Base-by-base conservation (phyloP, 768 basidiomycete species). In the Auriculariales sp. region DNA sequence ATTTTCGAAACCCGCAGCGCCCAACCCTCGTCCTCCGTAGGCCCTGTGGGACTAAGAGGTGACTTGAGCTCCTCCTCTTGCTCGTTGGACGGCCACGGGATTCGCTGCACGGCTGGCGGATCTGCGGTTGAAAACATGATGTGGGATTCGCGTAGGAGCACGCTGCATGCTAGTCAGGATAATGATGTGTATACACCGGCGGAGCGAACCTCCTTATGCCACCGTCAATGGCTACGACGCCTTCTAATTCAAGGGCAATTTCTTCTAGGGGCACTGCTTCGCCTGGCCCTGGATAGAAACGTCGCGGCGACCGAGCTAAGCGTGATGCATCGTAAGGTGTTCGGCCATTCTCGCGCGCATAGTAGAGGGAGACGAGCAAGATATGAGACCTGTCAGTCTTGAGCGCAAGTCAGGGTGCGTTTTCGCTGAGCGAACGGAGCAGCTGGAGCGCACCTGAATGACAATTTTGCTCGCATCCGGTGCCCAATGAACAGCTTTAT, bases 351-450 rank as follows among this genome's bases (percentile, higher is more conserved):
- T 44, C 39, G 22, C 10, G 68, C 46, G 69, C 68, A 55, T 78
- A 75, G 46, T 78, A 73, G 29, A 90, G 73, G 4, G 74, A 71
- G 33, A 90, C 69, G 42, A 91, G 70, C 11, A 95, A 79, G 24
- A 95, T 70, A 62, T 81, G 83, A 2, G 88, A 90, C 48, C 75
- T 71, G 4, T 80, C 73, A 0, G 92, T 94, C 91, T 94, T n/a
- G n/a, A n/a, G n/a, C n/a, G n/a, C n/a, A n/a, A n/a, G n/a, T n/a
- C n/a, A n/a, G n/a, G n/a, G n/a, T n/a, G n/a, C n/a, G n/a, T n/a
- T n/a, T n/a, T n/a, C 14, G 35, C 35, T n/a, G n/a, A 19, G 5
- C 9, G 39, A 19, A 12, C 6, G 12, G 39, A 24, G 27, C 39
- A 25, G 17, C 2, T 28, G 1, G 19, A 4, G 63, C 79, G 49